Evolutionary conservation across 179 eudicot genomes (phyloP).

Genomic region (Sideroxylon spinosum): DNA sequence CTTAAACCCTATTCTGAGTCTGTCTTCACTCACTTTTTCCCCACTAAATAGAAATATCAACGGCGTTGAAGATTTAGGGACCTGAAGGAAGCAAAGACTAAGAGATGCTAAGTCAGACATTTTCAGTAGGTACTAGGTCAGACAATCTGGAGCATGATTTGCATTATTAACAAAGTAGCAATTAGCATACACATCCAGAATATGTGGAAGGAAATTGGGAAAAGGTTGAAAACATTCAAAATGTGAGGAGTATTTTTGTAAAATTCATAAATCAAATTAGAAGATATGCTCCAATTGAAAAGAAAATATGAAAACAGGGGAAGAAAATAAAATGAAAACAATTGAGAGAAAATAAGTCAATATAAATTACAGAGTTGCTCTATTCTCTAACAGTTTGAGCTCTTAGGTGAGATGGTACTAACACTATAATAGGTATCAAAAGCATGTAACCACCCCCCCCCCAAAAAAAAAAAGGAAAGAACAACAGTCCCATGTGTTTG

Average conservation of each 20-base stretch:
- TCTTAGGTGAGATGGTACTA: too few relatives aligned
- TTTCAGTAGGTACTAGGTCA: constrained; percentile 39
- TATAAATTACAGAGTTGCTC: too few relatives aligned
- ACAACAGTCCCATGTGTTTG: too few relatives aligned
- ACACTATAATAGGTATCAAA: too few relatives aligned
- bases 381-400: too few relatives aligned
- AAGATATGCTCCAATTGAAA: not conserved
- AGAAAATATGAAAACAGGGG: not conserved
- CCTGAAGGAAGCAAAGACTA: constrained; percentile 74
- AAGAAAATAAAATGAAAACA: too few relatives aligned
- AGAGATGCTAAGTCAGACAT: constrained; percentile 32
- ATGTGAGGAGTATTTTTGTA: not conserved
- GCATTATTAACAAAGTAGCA: not conserved
- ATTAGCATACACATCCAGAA: not conserved
- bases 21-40: constrained; percentile 28
- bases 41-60: constrained; percentile 24
- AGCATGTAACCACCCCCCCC: too few relatives aligned
- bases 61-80: constrained; percentile 31
- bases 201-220: not conserved
- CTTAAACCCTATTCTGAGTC: constrained; percentile 31
- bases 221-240: not conserved
- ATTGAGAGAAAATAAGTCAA: too few relatives aligned
- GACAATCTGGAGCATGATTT: not conserved
- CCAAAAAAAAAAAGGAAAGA: not conserved
- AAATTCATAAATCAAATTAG: not conserved